Evolutionary conservation across 176 grass and related monocot species (phyloP), one percentile per base, ranked within the genome.

Genomic region (Zoysia japonica): DNA sequence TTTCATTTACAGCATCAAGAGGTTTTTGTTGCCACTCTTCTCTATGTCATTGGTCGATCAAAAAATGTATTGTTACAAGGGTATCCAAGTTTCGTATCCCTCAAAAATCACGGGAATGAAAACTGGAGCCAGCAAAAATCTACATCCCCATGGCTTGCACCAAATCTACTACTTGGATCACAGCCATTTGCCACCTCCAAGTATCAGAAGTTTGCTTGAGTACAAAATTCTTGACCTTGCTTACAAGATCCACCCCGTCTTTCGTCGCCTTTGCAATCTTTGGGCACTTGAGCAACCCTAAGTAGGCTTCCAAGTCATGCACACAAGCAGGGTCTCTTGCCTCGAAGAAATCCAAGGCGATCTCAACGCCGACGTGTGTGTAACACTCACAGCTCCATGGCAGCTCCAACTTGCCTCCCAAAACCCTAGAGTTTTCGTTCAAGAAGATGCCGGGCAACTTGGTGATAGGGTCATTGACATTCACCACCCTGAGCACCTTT

Each of bases 301-400:
- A 15, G 65, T 97, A 93, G 1, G 90, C 78, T 1, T 91, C 90
- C 78, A 97, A 28, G 73, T 97, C 93, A 64, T 97, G 93, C 38
- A 97, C 93, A 17, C 86, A 84, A 4, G 84, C 84, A n/a, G 86
- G 91, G 71, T 93, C 76, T 53, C 78, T 75, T 40, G 84, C 83
- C 79, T 91, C 79, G 87, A 91, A 97, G 28, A 28, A 28, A 28
- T 28, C 28, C 28, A 28, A 28, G 28, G 28, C 28, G 28, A 28
- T 28, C 28, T 28, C 28, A 28, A 28, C 28, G 28, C 28, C 28
- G 28, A 28, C 28, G 28, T 28, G 28, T 28, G 28, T 28, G 28
- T 28, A 28, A 28, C 28, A 28, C 28, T 28, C 28, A 28, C 28
- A 28, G 28, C 28, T 28, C 28, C 28, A 28, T 28, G 28, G 28